Conservation (phyloP, 805 yeast genomes). For the Yarrowia keelungensis region DNA sequence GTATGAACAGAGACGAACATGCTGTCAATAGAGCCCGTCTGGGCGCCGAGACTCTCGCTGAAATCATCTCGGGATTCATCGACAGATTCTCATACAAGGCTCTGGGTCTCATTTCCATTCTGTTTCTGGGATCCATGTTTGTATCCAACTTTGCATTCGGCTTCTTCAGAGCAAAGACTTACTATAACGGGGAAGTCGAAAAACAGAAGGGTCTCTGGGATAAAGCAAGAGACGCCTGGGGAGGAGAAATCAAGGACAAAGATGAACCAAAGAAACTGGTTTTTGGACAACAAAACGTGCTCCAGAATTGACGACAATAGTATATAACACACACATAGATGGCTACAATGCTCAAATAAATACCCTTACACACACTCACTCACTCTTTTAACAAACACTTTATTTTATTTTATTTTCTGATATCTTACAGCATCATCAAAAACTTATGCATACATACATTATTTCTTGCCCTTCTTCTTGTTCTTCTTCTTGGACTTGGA, state of each 20-base stretch:
- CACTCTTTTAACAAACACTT: slow-evolving; percentile 5
- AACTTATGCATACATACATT: slow-evolving; percentile 34
- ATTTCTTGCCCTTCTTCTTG: slow-evolving; percentile 38
- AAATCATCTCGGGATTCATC: slow-evolving; percentile 74
- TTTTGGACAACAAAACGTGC: slow-evolving; percentile 5
- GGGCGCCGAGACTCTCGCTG: slow-evolving; percentile 81
- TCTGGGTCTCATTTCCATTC: slow-evolving; percentile 38
- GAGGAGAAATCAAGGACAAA: background rate
- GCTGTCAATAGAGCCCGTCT: slow-evolving; percentile 65
- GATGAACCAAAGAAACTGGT: slow-evolving; percentile 1
- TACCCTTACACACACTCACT: background rate
- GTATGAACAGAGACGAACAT: slow-evolving; percentile 80
- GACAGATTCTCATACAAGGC: slow-evolving; percentile 60
- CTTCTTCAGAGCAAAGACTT: slow-evolving; percentile 42
- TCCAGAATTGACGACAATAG: background rate
- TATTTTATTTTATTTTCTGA: background rate
- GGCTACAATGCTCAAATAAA: no score
- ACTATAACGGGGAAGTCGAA: slow-evolving; percentile 35
- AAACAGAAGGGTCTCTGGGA: slow-evolving; percentile 28
- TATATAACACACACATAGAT: no score
- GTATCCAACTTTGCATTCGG: slow-evolving; percentile 45
- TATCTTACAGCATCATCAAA: slow-evolving; percentile 35
- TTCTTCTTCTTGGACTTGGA: slow-evolving; percentile 37
- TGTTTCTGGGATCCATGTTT: slow-evolving; percentile 40
- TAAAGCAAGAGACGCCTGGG: slow-evolving; percentile 14